Evolutionary conservation across 2,329 filamentous ascomycete species (phyloP), one percentile per base, ranked within the genome.

Genomic region (Exophiala spinifera): DNA sequence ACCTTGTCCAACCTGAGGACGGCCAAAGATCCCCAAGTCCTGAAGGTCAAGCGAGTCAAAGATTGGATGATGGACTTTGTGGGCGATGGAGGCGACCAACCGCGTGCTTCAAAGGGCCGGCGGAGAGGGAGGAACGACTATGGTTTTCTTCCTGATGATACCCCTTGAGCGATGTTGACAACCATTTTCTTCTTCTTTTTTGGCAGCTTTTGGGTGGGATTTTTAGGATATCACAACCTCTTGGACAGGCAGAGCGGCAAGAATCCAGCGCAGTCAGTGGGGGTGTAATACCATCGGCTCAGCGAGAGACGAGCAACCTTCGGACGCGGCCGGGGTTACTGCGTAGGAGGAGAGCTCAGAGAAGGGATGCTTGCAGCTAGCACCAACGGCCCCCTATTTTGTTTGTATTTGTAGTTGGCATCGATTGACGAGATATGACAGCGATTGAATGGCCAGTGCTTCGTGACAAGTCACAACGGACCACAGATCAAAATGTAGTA

Each of bases 61-160:
- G 82, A 87, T 60, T 96, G 91, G 91, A 82, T 89, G 7, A 69
- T 84, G 53, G 75, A 77, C 34, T 94, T 92, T 69, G 83, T 95
- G 49, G 78, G 76, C 13, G 62, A 64, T 21, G 60, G 59, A 43
- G 66, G 66, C 62, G 51, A 46, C 8, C 40, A 48, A 17, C 19
- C 40, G 3, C 44, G 28, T 28, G 45, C 21, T 4, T 20, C 31
- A 40, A 54, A 34, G 45, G 33, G 57, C 43, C 47, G 57, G 37
- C 53, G 46, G 46, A 50, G 48, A 53, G 57, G 55, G n/a, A 51
- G 49, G 8, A 39, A 25, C 33, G 49, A 51, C n/a, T 53, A 52
- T 25, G 52, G 51, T 13, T 60, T 60, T 36, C 50, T 74, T 58
- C 72, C 72, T 44, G 71, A 72, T 40, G 72, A 74, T 57, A 73